Conservation (phyloP, 2,329 filamentous ascomycete species). For the Hortaea sp. region DNA sequence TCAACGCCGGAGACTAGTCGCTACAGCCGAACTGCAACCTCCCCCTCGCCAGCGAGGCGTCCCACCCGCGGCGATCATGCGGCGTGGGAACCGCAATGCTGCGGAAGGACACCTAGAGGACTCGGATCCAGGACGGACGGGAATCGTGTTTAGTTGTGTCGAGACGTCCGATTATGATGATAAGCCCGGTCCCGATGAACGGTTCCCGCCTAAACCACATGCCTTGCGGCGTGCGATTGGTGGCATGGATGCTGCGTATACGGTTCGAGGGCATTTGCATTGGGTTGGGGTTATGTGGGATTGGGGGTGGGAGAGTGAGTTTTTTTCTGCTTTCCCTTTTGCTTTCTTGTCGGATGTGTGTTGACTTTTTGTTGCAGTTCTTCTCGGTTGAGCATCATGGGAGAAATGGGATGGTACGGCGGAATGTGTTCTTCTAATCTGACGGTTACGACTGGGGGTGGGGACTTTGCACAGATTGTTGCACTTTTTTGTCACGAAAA, state of each 20-base stretch:
- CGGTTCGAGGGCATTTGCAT: conserved; percentile 55
- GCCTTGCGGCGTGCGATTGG: conserved; percentile 5
- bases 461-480: too few relatives aligned
- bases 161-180: conserved; percentile 8
- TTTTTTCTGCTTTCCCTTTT: background rate
- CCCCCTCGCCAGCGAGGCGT: conserved; percentile 15
- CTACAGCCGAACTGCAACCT: conserved; percentile 27
- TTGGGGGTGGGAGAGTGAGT: conserved; percentile 62
- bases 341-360: background rate
- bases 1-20: conserved; percentile 21
- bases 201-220: conserved; percentile 7
- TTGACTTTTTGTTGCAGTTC: conserved; percentile 18
- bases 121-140: conserved; percentile 20
- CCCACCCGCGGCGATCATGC: conserved; percentile 6
- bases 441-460: too few relatives aligned
- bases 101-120: conserved; percentile 9
- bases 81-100: background rate
- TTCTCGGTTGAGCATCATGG: conserved; percentile 25
- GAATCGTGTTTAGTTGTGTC: conserved; percentile 24
- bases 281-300: conserved; percentile 65
- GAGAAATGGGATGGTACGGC: too few relatives aligned
- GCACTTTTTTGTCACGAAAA: too few relatives aligned
- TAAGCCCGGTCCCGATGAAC: conserved; percentile 1
- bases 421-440: too few relatives aligned
- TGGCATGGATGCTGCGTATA: conserved; percentile 48